Evolutionary conservation across 305 asterid genomes (phyloP).

Genomic region (Coffea humblotiana): DNA sequence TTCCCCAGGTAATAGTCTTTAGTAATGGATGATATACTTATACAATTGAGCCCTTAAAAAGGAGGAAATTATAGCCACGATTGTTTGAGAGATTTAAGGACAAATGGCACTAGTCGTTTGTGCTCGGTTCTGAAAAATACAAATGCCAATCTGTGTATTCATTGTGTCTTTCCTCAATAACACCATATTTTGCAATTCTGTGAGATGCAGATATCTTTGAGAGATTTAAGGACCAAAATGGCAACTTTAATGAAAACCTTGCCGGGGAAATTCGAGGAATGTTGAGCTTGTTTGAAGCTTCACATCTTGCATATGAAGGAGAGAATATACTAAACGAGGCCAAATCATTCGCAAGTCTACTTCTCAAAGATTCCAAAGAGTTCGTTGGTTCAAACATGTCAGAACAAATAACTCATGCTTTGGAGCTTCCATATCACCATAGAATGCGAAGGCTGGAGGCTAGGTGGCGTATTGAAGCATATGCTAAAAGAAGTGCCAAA

Average conservation of each 20-base stretch:
- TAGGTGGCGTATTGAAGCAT: constrained; percentile 17
- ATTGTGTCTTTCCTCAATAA: no score
- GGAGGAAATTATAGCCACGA: no score
- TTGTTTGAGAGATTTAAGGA: no score
- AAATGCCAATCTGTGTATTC: no score
- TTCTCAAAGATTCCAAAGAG: not conserved
- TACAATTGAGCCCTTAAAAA: no score
- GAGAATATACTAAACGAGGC: constrained; percentile 1
- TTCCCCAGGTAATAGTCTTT: no score
- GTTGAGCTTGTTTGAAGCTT: constrained; percentile 15
- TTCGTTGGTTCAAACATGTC: not conserved
- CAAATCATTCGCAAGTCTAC: not conserved
- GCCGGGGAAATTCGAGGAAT: constrained; percentile 7
- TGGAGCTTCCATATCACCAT: constrained; percentile 13
- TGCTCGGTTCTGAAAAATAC: no score
- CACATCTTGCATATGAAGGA: constrained; percentile 11
- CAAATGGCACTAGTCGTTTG: no score
- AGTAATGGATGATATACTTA: no score
- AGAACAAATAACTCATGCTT: constrained; percentile 10
- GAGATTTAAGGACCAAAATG: constrained; percentile 16
- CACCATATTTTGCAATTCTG: not conserved
- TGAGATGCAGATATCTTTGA: constrained; percentile 16
- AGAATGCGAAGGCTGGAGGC: constrained; percentile 16
- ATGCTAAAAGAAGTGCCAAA: not conserved
- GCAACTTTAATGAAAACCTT: constrained; percentile 13